Conservation (phyloP, 179 eudicot genomes). For the Spinacia oleracea region DNA sequence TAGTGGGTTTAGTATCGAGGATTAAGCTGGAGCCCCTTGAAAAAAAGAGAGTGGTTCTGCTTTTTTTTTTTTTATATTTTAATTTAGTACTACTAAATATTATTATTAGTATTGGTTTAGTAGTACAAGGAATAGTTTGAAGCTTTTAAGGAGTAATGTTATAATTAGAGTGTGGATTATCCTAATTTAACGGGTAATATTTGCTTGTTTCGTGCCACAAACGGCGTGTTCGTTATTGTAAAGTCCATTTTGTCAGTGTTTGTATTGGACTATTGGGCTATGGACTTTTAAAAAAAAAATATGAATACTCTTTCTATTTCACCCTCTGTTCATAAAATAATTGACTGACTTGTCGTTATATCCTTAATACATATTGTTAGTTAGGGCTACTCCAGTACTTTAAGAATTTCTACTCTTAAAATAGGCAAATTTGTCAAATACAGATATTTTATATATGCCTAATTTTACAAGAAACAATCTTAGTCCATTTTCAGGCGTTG, state of each 20-base stretch:
- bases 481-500: too few species aligned
- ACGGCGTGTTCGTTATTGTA: slow-evolving; percentile 18
- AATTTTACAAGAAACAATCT: too few species aligned
- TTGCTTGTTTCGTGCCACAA: slow-evolving; percentile 20
- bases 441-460: too few species aligned
- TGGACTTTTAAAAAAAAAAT: too few species aligned
- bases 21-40: slow-evolving; percentile 38
- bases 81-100: neutral
- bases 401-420: too few species aligned
- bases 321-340: too few species aligned
- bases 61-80: slow-evolving; percentile 9
- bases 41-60: slow-evolving; percentile 30
- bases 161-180: neutral
- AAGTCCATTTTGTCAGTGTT: slow-evolving; percentile 9
- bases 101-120: slow-evolving; percentile 1
- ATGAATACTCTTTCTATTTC: too few species aligned
- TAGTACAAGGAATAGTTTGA: neutral
- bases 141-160: slow-evolving; percentile 8
- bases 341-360: too few species aligned
- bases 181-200: neutral
- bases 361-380: too few species aligned
- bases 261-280: slow-evolving; percentile 9
- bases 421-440: too few species aligned
- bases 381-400: too few species aligned
- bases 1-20: slow-evolving; percentile 23